These are phyloP conservation scores for Calonectria leucothoes DNA, from an alignment of 2,329 filamentous ascomycete genomes.

Conservation along the genomic window DNA sequence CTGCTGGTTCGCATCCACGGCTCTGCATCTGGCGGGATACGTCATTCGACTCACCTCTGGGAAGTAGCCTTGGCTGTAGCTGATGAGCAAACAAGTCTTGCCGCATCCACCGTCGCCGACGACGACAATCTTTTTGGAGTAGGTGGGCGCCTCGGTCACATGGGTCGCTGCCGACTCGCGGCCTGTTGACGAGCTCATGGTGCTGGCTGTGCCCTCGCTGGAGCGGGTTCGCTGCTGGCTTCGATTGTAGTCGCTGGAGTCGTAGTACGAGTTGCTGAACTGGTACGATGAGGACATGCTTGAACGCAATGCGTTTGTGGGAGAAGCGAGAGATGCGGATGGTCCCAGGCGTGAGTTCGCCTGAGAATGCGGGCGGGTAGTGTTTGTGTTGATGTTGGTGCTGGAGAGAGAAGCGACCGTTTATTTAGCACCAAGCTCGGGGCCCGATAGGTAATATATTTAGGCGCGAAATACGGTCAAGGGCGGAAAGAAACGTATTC, in stretches of 20 bases:
- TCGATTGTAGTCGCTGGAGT: slow-evolving; percentile 52
- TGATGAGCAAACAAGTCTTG: slow-evolving; percentile 98
- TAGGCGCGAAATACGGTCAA: slow-evolving; percentile 12
- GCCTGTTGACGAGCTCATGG: slow-evolving; percentile 80
- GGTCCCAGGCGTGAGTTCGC: slow-evolving; percentile 35
- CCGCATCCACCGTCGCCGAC: slow-evolving; percentile 98
- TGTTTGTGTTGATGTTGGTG: not conserved
- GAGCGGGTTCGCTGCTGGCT: slow-evolving; percentile 71
- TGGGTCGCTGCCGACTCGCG: slow-evolving; percentile 84
- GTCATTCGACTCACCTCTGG: slow-evolving; percentile 78
- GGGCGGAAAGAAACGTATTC: slow-evolving; percentile 13
- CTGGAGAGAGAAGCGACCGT: not conserved
- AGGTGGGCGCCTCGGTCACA: slow-evolving; percentile 89
- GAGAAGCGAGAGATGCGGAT: slow-evolving; percentile 20
- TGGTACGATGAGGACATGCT: slow-evolving; percentile 66
- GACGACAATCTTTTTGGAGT: slow-evolving; percentile 99
- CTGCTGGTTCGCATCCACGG: not conserved
- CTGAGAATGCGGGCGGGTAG: slow-evolving; percentile 24
- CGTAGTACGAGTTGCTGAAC: slow-evolving; percentile 67
- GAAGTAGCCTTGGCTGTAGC: slow-evolving; percentile 98
- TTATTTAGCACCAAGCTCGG: slow-evolving; percentile 1
- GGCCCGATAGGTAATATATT: slow-evolving; percentile 9
- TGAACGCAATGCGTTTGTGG: slow-evolving; percentile 35
- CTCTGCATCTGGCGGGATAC: not conserved
- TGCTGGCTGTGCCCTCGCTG: slow-evolving; percentile 92